These are phyloP conservation scores for Cordyceps fumosorosea DNA, from an alignment of 2,329 filamentous ascomycete genomes.

Conservation along the genomic window DNA sequence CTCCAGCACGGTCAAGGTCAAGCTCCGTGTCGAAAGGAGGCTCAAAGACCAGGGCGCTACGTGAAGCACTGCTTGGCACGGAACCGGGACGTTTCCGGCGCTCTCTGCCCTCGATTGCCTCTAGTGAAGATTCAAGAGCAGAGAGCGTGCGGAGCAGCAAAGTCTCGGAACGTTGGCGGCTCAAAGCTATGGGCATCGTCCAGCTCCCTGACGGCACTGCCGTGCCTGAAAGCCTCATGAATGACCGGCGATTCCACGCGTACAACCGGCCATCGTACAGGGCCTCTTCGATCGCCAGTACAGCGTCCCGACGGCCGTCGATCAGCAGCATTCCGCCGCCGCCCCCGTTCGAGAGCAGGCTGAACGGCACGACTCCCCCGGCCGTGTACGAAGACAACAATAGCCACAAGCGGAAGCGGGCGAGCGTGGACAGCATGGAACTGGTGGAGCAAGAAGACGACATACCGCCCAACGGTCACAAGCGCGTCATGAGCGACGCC, in stretches of 20 bases:
- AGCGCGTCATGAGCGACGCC: conserved; percentile 37
- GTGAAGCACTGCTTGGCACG: conserved; percentile 27
- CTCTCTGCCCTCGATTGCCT: conserved; percentile 31
- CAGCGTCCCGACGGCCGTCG: conserved; percentile 5
- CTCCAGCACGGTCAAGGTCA: conserved; percentile 16
- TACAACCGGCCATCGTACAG: neutral
- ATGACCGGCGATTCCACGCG: conserved; percentile 32
- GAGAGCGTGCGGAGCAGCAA: conserved; percentile 27
- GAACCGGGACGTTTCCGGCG: conserved; percentile 29
- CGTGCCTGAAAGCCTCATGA: conserved; percentile 43
- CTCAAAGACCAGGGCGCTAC: conserved; percentile 31
- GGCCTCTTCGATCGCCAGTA: neutral
- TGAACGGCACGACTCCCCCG: neutral
- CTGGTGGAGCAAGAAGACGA: conserved; percentile 11
- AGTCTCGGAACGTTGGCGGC: conserved; percentile 38
- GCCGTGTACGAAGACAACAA: conserved; percentile 15
- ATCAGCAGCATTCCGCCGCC: conserved; percentile 1
- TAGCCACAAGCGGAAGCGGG: conserved; percentile 29
- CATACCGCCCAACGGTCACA: conserved; percentile 23
- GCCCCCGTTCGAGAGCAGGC: neutral
- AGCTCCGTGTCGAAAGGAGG: conserved; percentile 18
- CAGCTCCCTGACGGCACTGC: conserved; percentile 48
- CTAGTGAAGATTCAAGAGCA: conserved; percentile 21
- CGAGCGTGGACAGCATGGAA: conserved; percentile 21
- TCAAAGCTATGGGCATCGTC: conserved; percentile 46